Base-by-base conservation (phyloP, 768 basidiomycete species). In the Suillus americanus region DNA sequence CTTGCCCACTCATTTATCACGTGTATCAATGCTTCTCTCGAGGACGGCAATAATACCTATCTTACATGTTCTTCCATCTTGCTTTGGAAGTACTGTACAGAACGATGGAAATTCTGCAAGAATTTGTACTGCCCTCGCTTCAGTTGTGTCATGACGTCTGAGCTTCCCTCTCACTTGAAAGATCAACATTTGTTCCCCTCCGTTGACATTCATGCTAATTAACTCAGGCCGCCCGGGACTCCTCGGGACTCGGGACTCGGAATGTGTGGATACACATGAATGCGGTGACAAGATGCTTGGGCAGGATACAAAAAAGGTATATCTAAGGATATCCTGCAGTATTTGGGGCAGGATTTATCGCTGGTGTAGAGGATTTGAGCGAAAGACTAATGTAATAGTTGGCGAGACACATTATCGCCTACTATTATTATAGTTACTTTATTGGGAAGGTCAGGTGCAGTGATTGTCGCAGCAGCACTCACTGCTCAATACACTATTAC, bases 1-100 rank as follows among this genome's bases (percentile, higher is more conserved):
- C 55, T 65, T 23, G 43, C 51, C 55, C 55, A 48, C 13, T 40
- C 65, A 56, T 41, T 64, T 64, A 50, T 56, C 64, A 45, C 28
- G 25, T 65, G 65, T 65, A 65, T 65, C 51, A 38, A 64, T 64
- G 63, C 30, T 48, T 64, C 37, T 65, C 46, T 37, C 38, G 63
- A 57, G 65, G 65, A 65, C n/a, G 40, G 48, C 56, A 65, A 55
- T 63, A 65, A 65, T 65, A 65, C 56, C 64, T 51, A 64, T 37
- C 40, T 61, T 50, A 46, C 25, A 35, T 62, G 28, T 41, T 40
- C 56, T 57, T 57, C 38, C 37, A 25, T 8, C 38, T 57, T 59
- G 12, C 40, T 59, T 30, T 59, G 57, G 33, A 35, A 54, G 30
- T 54, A 33, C 53, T 54, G 35, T 33, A 35, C 33, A 33, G 33